phyloP scores from a whole-genome alignment of 208 protist species.

The Porcisia hertigi region DNA sequence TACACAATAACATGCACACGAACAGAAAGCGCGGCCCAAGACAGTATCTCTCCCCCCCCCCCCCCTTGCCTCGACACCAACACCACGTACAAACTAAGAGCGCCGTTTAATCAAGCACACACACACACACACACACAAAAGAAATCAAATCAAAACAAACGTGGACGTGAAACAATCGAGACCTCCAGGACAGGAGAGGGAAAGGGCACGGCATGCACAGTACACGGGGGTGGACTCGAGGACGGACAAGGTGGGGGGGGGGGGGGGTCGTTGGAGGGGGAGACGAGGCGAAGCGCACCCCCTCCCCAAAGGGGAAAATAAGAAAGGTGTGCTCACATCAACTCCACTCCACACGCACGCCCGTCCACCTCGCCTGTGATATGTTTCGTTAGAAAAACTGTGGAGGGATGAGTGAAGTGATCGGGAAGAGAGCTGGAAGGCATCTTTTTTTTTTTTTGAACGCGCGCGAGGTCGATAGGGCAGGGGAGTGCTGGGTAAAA shows the following conservation, averaged over 20 bases:
- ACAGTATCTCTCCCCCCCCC: not conserved
- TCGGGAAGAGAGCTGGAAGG: not conserved
- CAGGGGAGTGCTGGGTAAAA: not conserved
- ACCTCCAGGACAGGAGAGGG: not conserved
- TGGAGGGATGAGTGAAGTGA: not conserved
- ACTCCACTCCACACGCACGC: too few species aligned
- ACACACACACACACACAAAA: not conserved
- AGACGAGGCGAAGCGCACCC: not conserved
- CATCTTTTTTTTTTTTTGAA: not conserved
- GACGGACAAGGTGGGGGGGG: too few species aligned
- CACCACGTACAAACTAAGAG: not conserved
- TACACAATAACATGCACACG: not conserved
- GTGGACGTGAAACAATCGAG: not conserved
- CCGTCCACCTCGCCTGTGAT: not conserved
- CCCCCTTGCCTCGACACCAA: not conserved
- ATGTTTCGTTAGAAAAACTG: not conserved
- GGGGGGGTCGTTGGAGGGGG: not conserved
- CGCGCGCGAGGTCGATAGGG: not conserved
- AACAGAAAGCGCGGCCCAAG: too few species aligned
- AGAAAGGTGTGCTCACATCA: not conserved
- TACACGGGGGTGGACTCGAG: not conserved
- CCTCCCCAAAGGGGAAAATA: not conserved
- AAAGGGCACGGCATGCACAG: not conserved
- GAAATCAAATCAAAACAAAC: not conserved
- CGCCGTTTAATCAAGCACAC: not conserved